Evolutionary conservation across 2,329 filamentous ascomycete species (phyloP), one percentile per base, ranked within the genome.

Genomic region (Arthroderma uncinatum): DNA sequence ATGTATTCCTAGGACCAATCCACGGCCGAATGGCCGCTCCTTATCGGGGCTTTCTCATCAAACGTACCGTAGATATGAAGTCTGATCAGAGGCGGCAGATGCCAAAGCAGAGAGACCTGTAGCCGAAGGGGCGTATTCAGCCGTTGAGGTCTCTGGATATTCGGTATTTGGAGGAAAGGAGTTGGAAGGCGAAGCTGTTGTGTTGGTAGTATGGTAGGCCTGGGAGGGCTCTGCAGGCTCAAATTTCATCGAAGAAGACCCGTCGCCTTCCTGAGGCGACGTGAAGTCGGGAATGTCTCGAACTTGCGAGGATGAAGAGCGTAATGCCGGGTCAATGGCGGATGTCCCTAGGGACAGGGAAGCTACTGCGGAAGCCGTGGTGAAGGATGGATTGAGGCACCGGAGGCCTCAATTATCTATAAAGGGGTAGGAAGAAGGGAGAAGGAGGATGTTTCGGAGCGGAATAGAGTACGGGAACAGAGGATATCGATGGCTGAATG

Each of bases 101-200:
- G 82, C 82, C 64, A 85, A 73, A 39, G 81, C 76, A 54, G 81
- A 81, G 55, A 85, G 69, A 23, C 79, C 80, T 23, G 82, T 82
- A 53, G 83, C 71, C 60, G 78, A 73, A 57, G 69, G 67, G 59
- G 65, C 34, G 39, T 54, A 42, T 30, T 64, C 62, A 50, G 65
- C 63, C 53, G 60, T 64, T 55, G 62, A 64, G 34, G 61, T 63
- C 30, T 65, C 60, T 53, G 64, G 56, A 36, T 60, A 61, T 28
- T 64, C 61, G 59, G 70, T 67, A 33, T 68, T 60, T 33, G 70
- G 66, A 39, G 66, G 65, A 23, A 70, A 63, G 25, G 67, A 62
- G 40, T 68, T 68, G 4, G 75, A 73, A 14, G 77, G 77, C 57
- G 74, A 75, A 30, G 77, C 76, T 53, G 80, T 80, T 3, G 79